Evolutionary conservation across 192 early-diverging fungal species (phyloP), one percentile per base, ranked within the genome.

Genomic region (Coemansia sp.): DNA sequence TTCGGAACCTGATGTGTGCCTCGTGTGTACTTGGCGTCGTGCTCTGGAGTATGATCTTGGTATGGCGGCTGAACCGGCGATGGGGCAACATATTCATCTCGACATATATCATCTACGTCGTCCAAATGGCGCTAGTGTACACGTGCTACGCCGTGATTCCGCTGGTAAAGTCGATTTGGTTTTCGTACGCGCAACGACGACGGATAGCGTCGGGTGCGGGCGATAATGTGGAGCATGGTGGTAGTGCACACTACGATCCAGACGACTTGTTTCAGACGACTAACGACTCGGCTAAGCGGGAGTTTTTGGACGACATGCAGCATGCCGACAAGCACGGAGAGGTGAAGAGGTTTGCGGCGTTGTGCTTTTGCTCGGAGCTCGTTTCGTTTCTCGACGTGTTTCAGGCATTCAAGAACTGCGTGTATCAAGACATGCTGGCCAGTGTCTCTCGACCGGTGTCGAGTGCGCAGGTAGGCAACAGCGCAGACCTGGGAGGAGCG

Each of bases 321-420:
- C 55, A 67, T 16, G 21, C 44, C 10, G 53, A 67, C 0, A 69
- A 71, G 43, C 77, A 74, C 57, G 42, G 73, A 21, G 57, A 50
- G 21, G 44, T 79, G 6, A 59, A 57, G 4, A 53, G 26, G 16
- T 80, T 68, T 68, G 72, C 77, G 30, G 61, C 67, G 23, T 19
- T 21, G 14, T 80, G 77, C 39, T 68, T 80, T 57, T 80, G 77
- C 42, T 59, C 55, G 11, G 77, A 80, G 59, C 73, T 80, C 13
- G 62, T 72, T 30, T 65, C 57, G 16, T 80, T 80, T 30, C 50
- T 80, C 13, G 77, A 80, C n/a, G 69, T 72, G 2, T 80, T 74
- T 44, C 62, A 66, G 37, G 77, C 77, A 19, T 69, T 80, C 38
- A 80, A 80, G 52, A 21, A 21, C 26, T 66, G 65, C 13, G 65